These are phyloP conservation scores for Pythium diclinum DNA, from an alignment of 352 stramenopile genomes.

Conservation along the genomic window DNA sequence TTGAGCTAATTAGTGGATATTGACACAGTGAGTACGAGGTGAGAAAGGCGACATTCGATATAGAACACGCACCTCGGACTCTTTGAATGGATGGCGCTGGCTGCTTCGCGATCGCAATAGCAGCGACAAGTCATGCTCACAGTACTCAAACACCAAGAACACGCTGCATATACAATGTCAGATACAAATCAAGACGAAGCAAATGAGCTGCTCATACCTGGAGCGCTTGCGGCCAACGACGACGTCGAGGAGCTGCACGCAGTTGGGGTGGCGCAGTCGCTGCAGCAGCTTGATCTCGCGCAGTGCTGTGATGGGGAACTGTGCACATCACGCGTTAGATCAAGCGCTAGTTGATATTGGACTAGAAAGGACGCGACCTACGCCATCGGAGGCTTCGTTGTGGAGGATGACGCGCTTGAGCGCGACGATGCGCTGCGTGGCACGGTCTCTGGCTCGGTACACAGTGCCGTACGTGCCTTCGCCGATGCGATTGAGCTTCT, in stretches of 20 bases:
- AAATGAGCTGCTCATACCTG: conserved; percentile 27
- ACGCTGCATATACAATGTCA: conserved; percentile 36
- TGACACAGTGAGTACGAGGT: not conserved
- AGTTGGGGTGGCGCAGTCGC: conserved; percentile 65
- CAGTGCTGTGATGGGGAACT: conserved; percentile 80
- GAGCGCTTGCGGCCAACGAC: conserved; percentile 67
- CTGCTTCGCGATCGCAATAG: conserved; percentile 54
- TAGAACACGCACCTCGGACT: conserved; percentile 54
- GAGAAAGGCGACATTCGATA: not conserved
- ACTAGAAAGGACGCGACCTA: conserved; percentile 25
- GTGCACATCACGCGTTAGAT: not conserved
- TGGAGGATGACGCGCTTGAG: conserved; percentile 92
- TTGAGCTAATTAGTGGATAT: conserved; percentile 65
- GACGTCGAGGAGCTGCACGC: conserved; percentile 67
- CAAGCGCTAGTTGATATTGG: no score
- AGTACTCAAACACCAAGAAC: conserved; percentile 92
- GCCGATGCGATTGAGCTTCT: conserved; percentile 81
- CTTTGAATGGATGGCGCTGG: conserved; percentile 64
- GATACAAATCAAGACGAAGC: not conserved
- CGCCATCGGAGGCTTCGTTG: conserved; percentile 88
- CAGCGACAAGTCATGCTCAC: conserved; percentile 77
- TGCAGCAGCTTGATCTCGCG: conserved; percentile 77
- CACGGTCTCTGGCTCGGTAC: conserved; percentile 79
- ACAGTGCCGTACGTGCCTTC: conserved; percentile 88
- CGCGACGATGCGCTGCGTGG: conserved; percentile 69